Base-by-base conservation (phyloP, 1,284 basidiomycete species). In the Vanrija pseudolonga region DNA sequence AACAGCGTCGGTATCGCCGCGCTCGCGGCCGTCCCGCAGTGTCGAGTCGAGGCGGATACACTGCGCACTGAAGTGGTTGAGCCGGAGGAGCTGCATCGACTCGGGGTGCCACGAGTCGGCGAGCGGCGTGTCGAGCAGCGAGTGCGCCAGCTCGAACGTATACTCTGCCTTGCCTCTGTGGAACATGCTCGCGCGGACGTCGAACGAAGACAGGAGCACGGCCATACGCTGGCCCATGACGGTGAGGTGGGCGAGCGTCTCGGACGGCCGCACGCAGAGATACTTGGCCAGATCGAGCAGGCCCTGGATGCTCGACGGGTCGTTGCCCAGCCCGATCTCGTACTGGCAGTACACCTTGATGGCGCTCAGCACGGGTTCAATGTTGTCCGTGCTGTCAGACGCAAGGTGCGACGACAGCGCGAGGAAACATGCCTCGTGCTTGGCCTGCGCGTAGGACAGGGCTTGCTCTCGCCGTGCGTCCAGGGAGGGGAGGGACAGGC, bases 281-380 rank as follows among this genome's bases (percentile, higher is more conserved):
- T 23, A 42, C 14, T 26, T 39, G 7, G 48, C 40, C 9, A 50
- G 48, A 8, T 50, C 26, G 38, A 50, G 41, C 26, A 50, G 22
- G 12, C 41, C 39, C 24, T 50, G 48, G 22, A 50, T 42, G n/a
- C 37, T 20, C 9, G 23, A 32, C 12, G 38, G 38, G 22, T 39
- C 41, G 48, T 22, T 24, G 19, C 39, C 48, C 17, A 26, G 26
- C 17, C 24, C 22, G 14, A 50, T 50, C 20, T 50, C 48, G 37
- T 50, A 50, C 23, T 50, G 37, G 22, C 48, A 50, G 36, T 50
- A 41, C 17, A 50, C 42, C 19, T 42, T 22, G 18, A 50, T 50
- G n/a, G 48, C 23, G 1, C 36, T 17, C n/a, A 50, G 24, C 3
- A 42, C 39, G 11, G 42, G 22, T 15, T 50, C 48, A 8, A 50